These are phyloP conservation scores for Zygosaccharomyces bailii DNA, from an alignment of 805 yeast species.

Conservation along the genomic window DNA sequence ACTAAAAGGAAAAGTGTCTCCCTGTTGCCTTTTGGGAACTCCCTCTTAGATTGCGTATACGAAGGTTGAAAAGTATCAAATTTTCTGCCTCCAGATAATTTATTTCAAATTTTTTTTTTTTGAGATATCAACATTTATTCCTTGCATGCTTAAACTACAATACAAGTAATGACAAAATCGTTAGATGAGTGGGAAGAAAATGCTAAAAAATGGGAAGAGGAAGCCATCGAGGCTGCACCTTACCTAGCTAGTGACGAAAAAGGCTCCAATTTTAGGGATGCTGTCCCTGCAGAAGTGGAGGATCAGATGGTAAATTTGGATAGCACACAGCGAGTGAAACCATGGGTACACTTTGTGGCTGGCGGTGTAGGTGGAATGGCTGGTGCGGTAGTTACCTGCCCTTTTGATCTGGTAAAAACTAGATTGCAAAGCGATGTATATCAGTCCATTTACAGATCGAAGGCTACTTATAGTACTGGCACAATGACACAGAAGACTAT, in stretches of 20 bases:
- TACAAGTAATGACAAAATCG: slow-evolving; percentile 26
- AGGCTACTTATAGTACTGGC: slow-evolving; percentile 14
- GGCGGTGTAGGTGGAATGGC: slow-evolving; percentile 97
- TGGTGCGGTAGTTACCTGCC: slow-evolving; percentile 92
- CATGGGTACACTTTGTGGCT: slow-evolving; percentile 81
- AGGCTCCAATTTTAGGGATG: slow-evolving; percentile 49
- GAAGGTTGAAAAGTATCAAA: too few relatives aligned
- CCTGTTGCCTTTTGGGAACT: too few relatives aligned
- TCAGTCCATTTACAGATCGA: slow-evolving; percentile 47
- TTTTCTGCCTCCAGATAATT: too few relatives aligned
- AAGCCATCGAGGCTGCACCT: slow-evolving; percentile 57
- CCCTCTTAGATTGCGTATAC: too few relatives aligned
- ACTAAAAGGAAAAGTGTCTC: too few relatives aligned
- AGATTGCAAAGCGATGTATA: slow-evolving; percentile 89
- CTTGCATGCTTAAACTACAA: slow-evolving; percentile 1
- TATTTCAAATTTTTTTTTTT: not conserved
- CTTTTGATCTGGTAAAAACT: slow-evolving; percentile 94
- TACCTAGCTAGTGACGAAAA: slow-evolving; percentile 72
- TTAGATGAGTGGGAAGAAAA: slow-evolving; percentile 40
- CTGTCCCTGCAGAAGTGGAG: slow-evolving; percentile 26
- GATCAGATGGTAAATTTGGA: slow-evolving; percentile 11
- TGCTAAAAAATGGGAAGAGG: slow-evolving; percentile 41
- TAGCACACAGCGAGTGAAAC: slow-evolving; percentile 36
- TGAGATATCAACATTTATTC: not conserved
- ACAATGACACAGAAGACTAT: slow-evolving; percentile 1